A percentile compares a stretch with the other conserved stretches of the same genome.
Conservation (phyloP, 2,329 filamentous ascomycete genomes). For the Penicillium capsulatum region DNA sequence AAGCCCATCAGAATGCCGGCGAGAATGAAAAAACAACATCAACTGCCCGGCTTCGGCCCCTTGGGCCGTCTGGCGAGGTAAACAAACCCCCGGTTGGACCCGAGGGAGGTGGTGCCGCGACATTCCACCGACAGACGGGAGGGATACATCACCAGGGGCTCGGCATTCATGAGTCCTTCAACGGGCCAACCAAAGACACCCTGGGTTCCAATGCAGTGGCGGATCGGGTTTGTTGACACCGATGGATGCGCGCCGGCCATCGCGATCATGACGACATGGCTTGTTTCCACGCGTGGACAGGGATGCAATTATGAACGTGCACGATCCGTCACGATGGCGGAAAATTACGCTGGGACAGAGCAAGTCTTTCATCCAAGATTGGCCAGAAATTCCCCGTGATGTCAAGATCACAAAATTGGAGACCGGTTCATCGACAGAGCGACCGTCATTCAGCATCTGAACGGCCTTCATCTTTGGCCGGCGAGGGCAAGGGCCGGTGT, state of each 20-base stretch:
- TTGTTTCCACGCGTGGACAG: neutral
- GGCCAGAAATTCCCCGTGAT: constrained; percentile 12
- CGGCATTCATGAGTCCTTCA: constrained; percentile 14
- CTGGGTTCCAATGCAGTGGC: neutral
- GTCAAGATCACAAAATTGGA: too few relatives aligned
- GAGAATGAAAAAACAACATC: constrained; percentile 17
- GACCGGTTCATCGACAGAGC: too few relatives aligned
- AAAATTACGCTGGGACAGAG: neutral
- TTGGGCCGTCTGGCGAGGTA: constrained; percentile 2
- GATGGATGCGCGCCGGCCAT: neutral
- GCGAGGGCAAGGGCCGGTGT: too few relatives aligned
- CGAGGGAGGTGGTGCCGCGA: constrained; percentile 8
- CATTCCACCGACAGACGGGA: constrained; percentile 15
- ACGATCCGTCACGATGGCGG: too few relatives aligned
- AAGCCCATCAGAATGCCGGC: constrained; percentile 18
- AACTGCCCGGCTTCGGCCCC: neutral
- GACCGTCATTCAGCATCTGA: too few relatives aligned
- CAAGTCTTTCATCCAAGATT: neutral
- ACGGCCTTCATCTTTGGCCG: too few relatives aligned
- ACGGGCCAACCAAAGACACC: constrained; percentile 7
- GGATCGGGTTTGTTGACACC: neutral
- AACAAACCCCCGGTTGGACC: constrained; percentile 11
- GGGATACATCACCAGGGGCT: constrained; percentile 13
- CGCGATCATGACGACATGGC: constrained; percentile 3
- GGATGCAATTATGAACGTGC: constrained; percentile 6